phyloP scores from a whole-genome alignment of 208 protist genomes.

The Trypanosoma platydactyli region DNA sequence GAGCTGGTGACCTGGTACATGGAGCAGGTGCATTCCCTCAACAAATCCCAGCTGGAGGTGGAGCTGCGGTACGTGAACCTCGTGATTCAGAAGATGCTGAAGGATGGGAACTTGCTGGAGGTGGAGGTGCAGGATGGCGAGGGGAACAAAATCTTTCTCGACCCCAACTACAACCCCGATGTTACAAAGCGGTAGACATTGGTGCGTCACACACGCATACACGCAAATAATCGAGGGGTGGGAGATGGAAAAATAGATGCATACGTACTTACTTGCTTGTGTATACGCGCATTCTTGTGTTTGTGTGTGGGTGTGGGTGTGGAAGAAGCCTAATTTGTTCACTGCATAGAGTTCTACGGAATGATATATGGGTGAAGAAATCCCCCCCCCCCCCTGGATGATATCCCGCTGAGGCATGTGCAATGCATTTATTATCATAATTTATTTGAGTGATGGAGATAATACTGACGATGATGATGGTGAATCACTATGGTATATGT shows the following conservation, averaged over 20 bases:
- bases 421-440: no score
- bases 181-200: conserved; percentile 37
- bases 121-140: conserved; percentile 74
- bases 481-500: no score
- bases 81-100: conserved; percentile 71
- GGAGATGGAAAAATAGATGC: conserved; percentile 1
- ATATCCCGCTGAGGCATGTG: no score
- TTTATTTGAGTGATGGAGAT: no score
- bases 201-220: not conserved
- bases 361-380: no score
- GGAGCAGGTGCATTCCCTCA: conserved; percentile 81
- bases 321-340: no score
- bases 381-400: no score
- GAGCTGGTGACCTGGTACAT: conserved; percentile 89
- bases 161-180: conserved; percentile 88
- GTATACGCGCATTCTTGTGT: conserved; percentile 8
- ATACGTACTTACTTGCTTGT: conserved; percentile 19
- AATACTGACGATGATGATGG: no score
- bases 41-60: conserved; percentile 73
- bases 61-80: conserved; percentile 81
- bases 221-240: no score
- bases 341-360: no score
- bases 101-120: conserved; percentile 86
- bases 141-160: conserved; percentile 64
- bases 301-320: no score